phyloP scores from a whole-genome alignment of 352 stramenopile genomes.

The Phytophthora tubulina region DNA sequence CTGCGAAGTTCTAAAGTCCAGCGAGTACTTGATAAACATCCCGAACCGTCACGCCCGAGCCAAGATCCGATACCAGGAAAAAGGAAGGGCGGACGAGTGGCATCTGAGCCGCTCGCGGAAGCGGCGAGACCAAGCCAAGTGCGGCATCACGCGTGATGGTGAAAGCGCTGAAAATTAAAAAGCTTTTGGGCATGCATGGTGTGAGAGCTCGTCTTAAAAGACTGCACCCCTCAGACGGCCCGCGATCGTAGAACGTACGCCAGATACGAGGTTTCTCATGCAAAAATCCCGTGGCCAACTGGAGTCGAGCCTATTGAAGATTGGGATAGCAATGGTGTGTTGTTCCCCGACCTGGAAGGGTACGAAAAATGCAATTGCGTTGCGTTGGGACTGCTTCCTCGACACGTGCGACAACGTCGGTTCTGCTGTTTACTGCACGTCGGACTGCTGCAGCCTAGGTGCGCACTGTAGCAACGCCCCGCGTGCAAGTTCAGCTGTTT shows the following conservation, averaged over 20 bases:
- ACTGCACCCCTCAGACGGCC: neutral
- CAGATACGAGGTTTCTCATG: neutral
- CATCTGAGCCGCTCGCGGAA: neutral
- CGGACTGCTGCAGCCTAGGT: neutral
- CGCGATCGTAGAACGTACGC: neutral
- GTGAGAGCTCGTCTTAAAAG: neutral
- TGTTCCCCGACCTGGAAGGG: conserved; percentile 4
- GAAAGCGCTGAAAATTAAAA: neutral
- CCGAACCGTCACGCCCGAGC: neutral
- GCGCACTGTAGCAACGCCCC: conserved; percentile 19
- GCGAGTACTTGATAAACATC: neutral
- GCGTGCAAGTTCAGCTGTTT: neutral
- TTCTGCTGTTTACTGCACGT: conserved; percentile 7
- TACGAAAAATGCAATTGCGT: neutral
- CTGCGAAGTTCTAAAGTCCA: neutral
- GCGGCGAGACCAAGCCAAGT: conserved; percentile 1
- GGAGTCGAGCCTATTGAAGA: neutral
- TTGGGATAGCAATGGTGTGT: neutral
- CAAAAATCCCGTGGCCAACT: conserved; percentile 2
- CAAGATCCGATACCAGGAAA: neutral
- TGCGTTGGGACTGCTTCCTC: conserved; percentile 5
- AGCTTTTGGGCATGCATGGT: neutral
- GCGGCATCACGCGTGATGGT: neutral
- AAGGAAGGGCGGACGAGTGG: neutral
- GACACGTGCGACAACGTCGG: conserved; percentile 8